A percentile compares a stretch with the other conserved stretches of the same genome.
Evolutionary conservation across 306 rosid species (phyloP).

Genomic region (Pachyrhizus erosus): DNA sequence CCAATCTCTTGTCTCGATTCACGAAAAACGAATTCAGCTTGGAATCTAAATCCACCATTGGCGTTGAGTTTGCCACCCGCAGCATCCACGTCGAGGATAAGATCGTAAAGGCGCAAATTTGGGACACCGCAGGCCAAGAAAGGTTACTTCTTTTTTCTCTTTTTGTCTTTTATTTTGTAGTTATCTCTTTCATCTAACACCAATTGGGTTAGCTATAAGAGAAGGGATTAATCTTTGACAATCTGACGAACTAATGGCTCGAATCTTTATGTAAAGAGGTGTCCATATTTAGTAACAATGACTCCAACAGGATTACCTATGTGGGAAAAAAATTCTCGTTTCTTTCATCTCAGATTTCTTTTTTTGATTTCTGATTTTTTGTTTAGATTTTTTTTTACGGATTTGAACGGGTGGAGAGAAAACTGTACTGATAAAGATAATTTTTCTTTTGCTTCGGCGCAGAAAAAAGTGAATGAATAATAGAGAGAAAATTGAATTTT

Average conservation of each 20-base stretch:
- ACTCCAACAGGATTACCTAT: no score
- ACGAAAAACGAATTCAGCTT: constrained; percentile 80
- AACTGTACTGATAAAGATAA: neutral
- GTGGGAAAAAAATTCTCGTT: neutral
- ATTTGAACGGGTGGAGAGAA: neutral
- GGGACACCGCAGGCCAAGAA: constrained; percentile 96
- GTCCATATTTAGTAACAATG: no score
- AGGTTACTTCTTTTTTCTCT: constrained; percentile 44
- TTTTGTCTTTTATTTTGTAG: neutral
- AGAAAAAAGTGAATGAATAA: neutral
- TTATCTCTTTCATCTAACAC: neutral
- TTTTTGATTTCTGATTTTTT: neutral
- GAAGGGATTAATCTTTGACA: no score
- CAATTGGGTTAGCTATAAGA: no score
- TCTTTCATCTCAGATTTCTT: neutral
- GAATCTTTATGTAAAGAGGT: no score
- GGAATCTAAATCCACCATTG: constrained; percentile 85
- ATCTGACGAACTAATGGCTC: no score
- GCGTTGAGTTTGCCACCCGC: constrained; percentile 87
- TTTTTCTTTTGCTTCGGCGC: neutral
- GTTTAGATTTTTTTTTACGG: neutral
- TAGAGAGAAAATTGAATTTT: neutral
- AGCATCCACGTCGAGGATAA: constrained; percentile 83
- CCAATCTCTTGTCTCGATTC: constrained; percentile 82
- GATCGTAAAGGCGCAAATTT: constrained; percentile 90